Evolutionary conservation across 306 rosid genomes (phyloP).

Genomic region (Comarum palustre): DNA sequence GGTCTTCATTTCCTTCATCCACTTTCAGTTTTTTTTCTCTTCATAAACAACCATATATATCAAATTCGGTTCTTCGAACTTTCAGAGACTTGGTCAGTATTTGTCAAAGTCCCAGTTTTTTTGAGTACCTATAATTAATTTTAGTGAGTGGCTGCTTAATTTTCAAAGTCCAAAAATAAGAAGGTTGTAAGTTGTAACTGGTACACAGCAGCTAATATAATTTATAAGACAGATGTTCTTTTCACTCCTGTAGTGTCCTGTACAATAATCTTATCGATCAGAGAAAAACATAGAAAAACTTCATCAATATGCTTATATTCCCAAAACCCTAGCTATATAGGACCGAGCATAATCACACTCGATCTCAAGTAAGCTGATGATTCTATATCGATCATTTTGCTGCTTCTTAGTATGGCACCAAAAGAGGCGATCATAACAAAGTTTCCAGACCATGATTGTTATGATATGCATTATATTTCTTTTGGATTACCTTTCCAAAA

Average conservation of each 20-base stretch:
- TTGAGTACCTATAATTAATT: neutral
- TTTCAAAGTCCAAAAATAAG: neutral
- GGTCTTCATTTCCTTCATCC: neutral
- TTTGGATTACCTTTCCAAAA: neutral
- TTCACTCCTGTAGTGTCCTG: neutral
- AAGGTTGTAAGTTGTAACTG: neutral
- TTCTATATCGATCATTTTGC: constrained; percentile 22
- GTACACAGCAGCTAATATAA: constrained; percentile 7
- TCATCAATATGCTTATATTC: constrained; percentile 21
- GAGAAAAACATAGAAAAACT: neutral
- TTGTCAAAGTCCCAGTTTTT: neutral
- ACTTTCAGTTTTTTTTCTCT: neutral
- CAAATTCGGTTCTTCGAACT: neutral
- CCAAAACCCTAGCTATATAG: neutral
- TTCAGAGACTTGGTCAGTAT: neutral
- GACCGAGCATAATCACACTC: neutral
- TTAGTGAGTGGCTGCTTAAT: neutral
- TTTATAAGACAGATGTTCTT: neutral
- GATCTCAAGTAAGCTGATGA: neutral
- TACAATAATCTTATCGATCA: neutral
- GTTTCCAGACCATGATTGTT: neutral
- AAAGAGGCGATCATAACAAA: constrained; percentile 8
- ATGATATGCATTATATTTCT: neutral
- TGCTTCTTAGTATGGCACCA: constrained; percentile 33
- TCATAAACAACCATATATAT: neutral